Evolutionary conservation across 768 basidiomycete genomes (phyloP).

Genomic region (Tylopilus sp.): DNA sequence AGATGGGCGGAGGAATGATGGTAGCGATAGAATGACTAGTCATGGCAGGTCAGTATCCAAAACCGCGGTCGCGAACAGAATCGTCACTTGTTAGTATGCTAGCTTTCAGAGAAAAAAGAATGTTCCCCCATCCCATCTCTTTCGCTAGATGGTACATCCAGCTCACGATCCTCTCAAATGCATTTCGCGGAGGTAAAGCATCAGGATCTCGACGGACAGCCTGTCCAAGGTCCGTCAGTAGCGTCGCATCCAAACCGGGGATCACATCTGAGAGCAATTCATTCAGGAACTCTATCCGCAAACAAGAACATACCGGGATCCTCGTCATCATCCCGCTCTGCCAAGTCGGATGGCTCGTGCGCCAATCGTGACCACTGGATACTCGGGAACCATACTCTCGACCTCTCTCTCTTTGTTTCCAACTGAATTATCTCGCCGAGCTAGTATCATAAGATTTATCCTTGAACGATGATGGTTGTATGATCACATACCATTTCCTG

Average conservation of each 20-base stretch:
- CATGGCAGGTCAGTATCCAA: neutral
- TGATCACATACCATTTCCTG: conserved; percentile 33
- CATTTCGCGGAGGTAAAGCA: conserved; percentile 64
- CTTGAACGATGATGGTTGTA: neutral
- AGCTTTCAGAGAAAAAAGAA: conserved; percentile 69
- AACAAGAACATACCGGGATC: conserved; percentile 48
- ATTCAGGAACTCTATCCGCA: neutral
- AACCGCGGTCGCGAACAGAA: neutral
- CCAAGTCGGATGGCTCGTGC: conserved; percentile 41
- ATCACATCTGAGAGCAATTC: conserved; percentile 41
- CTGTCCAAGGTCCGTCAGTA: conserved; percentile 49
- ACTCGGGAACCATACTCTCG: conserved; percentile 58
- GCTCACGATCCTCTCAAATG: conserved; percentile 49
- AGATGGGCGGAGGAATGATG: conserved; percentile 50
- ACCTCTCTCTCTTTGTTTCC: conserved; percentile 43
- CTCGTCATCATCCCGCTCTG: conserved; percentile 58
- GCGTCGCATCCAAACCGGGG: conserved; percentile 48
- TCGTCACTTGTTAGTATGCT: conserved; percentile 57
- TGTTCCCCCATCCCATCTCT: conserved; percentile 53
- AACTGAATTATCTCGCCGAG: conserved; percentile 53
- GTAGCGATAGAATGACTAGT: conserved; percentile 55
- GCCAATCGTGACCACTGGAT: conserved; percentile 33
- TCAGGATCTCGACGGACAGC: conserved; percentile 69
- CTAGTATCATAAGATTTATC: conserved; percentile 32
- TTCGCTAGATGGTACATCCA: conserved; percentile 39